These are phyloP conservation scores for Talaromyces ruber DNA, from an alignment of 495 filamentous ascomycete species.

Conservation along the genomic window DNA sequence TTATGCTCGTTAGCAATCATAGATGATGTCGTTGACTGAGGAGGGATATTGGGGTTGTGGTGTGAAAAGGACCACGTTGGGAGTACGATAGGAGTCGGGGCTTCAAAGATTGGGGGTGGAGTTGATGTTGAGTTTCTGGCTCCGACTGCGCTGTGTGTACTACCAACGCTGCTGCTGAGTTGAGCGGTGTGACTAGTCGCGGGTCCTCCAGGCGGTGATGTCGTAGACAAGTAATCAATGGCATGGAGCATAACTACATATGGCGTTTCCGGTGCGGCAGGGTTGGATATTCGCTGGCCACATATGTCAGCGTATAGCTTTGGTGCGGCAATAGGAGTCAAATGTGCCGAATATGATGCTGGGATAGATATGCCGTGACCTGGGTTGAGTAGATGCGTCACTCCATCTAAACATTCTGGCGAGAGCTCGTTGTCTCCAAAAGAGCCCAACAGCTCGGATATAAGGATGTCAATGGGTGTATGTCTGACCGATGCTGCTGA, in stretches of 20 bases:
- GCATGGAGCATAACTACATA: conserved; percentile 92
- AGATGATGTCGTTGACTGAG: conserved; percentile 22
- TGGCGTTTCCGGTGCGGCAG: conserved; percentile 67
- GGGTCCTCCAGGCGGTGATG: conserved; percentile 10
- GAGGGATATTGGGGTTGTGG: conserved; percentile 31
- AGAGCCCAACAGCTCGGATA: conserved; percentile 89
- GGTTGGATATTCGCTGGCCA: conserved; percentile 48
- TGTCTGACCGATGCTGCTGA: conserved; percentile 13
- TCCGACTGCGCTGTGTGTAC: conserved; percentile 9
- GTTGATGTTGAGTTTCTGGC: conserved; percentile 22
- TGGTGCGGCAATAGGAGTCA: conserved; percentile 86
- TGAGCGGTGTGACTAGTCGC: conserved; percentile 10
- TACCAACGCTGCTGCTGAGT: conserved; percentile 7
- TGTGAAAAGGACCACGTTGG: conserved; percentile 43
- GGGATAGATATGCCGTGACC: conserved; percentile 88
- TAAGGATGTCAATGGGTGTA: conserved; percentile 78
- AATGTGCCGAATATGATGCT: conserved; percentile 79
- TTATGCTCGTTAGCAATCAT: conserved; percentile 76
- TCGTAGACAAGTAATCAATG: conserved; percentile 64
- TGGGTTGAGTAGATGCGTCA: conserved; percentile 74
- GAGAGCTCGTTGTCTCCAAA: conserved; percentile 89
- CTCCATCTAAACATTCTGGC: conserved; percentile 82
- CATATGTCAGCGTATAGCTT: conserved; percentile 74
- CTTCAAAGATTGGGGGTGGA: conserved; percentile 21
- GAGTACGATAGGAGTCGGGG: conserved; percentile 27